Evolutionary conservation across 306 rosid species (phyloP).

Genomic region (Phaseolus lunatus): DNA sequence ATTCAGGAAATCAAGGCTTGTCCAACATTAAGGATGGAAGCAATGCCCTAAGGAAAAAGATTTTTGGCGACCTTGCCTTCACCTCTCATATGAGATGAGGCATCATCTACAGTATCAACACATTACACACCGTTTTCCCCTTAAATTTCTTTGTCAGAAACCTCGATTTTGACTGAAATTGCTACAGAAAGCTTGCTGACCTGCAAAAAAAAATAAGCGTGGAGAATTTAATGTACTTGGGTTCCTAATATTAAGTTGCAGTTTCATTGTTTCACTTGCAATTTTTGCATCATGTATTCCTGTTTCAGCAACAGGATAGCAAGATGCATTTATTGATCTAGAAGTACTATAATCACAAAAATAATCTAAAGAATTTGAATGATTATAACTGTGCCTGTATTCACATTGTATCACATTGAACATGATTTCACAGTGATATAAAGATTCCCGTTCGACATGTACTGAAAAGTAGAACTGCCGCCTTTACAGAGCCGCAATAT

Average conservation of each 20-base stretch:
- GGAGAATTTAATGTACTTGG: slow-evolving; percentile 34
- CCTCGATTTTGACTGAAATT: slow-evolving; percentile 36
- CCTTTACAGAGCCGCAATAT: background rate
- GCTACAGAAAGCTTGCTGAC: slow-evolving; percentile 43
- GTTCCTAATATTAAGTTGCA: slow-evolving; percentile 35
- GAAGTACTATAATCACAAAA: slow-evolving; percentile 9
- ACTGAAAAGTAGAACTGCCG: background rate
- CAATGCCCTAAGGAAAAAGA: slow-evolving; percentile 54
- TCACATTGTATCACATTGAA: background rate
- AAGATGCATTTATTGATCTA: slow-evolving; percentile 12
- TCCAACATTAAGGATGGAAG: slow-evolving; percentile 63
- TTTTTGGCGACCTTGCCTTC: slow-evolving; percentile 52
- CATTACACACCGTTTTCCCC: slow-evolving; percentile 75
- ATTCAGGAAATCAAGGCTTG: slow-evolving; percentile 60
- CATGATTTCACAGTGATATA: background rate
- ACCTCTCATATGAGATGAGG: slow-evolving; percentile 61
- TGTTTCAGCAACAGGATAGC: background rate
- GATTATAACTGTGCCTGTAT: background rate
- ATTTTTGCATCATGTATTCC: slow-evolving; percentile 6
- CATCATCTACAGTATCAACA: slow-evolving; percentile 69
- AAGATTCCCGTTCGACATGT: background rate
- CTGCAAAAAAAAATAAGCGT: slow-evolving; percentile 45
- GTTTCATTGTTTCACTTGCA: slow-evolving; percentile 26
- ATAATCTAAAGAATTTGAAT: slow-evolving; percentile 4
- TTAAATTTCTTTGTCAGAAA: slow-evolving; percentile 40